Base-by-base conservation (phyloP, 768 basidiomycete genomes). In the Antrodiella citrinella region DNA sequence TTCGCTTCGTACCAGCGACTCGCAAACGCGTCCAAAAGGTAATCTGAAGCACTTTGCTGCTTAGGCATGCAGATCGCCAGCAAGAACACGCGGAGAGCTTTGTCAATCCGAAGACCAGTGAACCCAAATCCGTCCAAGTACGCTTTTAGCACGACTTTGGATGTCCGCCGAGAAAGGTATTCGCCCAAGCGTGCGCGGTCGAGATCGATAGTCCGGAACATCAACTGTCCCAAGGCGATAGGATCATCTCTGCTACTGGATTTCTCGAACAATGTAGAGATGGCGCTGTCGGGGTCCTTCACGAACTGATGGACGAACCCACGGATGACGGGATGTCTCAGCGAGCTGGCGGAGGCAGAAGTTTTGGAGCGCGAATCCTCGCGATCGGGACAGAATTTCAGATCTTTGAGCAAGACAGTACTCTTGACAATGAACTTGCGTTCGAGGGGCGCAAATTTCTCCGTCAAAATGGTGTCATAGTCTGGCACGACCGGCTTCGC, bases 1-100 rank as follows among this genome's bases (percentile, higher is more conserved):
- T 99, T 98, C 18, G 89, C 86, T 53, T 92, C 88, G 59, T 90
- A 89, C 89, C 93, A 98, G 23, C 88, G 78, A 56, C 79, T 76
- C 12, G 92, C 87, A 62, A 99, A 92, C 9, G 84, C 78, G 58
- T 89, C 82, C 24, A 97, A 73, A 2, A 96, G 71, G 57, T 82
- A 75, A 55, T 93, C 89, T 3, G 77, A 67, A 44, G 65, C 51
- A 18, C 41, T 43, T 19, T 7, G 18, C 30, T 76, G 73, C 23
- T 69, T 59, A 4, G 83, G 80, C n/a, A 86, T 60, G 57, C 86
- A 75, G 30, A 97, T 65, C 4, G 92, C 84, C 58, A 91, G 80
- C 52, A 97, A 69, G 72, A 98, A 98, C 45, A 85, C 78, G 48
- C 95, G 82, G 49, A 99, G 72, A 9, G 93, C 93, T 53, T 84